These are phyloP conservation scores for Huntiella abstrusa DNA, from an alignment of 2,329 filamentous ascomycete species.

Conservation along the genomic window DNA sequence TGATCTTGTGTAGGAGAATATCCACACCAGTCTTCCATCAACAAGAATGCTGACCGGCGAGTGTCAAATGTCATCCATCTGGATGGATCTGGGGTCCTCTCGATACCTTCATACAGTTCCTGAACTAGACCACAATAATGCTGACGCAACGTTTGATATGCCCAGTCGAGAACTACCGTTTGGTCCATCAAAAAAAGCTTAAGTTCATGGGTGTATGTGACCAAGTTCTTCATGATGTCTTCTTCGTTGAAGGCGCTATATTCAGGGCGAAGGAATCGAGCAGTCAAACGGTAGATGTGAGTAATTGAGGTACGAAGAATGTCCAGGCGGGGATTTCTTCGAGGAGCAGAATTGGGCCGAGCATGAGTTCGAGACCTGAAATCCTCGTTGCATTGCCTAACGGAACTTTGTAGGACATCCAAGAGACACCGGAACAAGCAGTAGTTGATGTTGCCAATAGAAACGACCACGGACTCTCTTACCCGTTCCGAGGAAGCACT, in stretches of 20 bases:
- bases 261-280: slow-evolving; percentile 59
- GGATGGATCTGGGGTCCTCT: slow-evolving; percentile 63
- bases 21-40: slow-evolving; percentile 99
- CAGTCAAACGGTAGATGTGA: slow-evolving; percentile 86
- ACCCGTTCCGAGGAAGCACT: slow-evolving; percentile 64
- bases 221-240: slow-evolving; percentile 76
- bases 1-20: slow-evolving; percentile 82
- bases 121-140: slow-evolving; percentile 93
- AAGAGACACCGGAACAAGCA: slow-evolving; percentile 83
- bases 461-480: slow-evolving; percentile 74
- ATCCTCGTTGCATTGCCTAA: slow-evolving; percentile 72
- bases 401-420: slow-evolving; percentile 74
- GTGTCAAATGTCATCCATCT: slow-evolving; percentile 97
- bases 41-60: slow-evolving; percentile 78
- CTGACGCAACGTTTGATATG: slow-evolving; percentile 75
- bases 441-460: slow-evolving; percentile 85
- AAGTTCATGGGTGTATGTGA: slow-evolving; percentile 77
- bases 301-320: slow-evolving; percentile 83
- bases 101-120: slow-evolving; percentile 80
- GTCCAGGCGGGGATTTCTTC: slow-evolving; percentile 68
- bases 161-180: slow-evolving; percentile 86
- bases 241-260: slow-evolving; percentile 67
- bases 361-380: slow-evolving; percentile 75
- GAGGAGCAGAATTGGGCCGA: slow-evolving; percentile 63
- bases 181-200: slow-evolving; percentile 89